Conservation (phyloP, 768 basidiomycete species). For the Psilocybe cyanescens region DNA sequence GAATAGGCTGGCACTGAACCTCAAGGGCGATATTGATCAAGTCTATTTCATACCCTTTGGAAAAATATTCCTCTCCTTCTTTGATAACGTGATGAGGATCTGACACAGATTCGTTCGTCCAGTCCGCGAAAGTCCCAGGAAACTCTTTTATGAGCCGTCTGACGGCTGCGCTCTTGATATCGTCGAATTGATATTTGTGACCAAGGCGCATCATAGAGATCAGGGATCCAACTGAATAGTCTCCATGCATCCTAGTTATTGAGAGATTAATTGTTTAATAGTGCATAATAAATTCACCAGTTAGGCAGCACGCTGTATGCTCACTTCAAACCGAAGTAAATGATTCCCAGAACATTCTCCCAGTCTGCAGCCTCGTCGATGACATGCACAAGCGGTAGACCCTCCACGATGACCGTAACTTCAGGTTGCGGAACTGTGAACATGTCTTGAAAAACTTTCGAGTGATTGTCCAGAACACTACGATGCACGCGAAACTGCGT, state of each 20-base stretch:
- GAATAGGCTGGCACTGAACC: not conserved
- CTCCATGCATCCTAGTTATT: not conserved
- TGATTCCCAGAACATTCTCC: not conserved
- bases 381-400: slow-evolving; percentile 10
- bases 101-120: not conserved
- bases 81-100: not conserved
- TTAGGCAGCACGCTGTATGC: not conserved
- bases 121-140: not conserved
- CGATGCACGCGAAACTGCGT: slow-evolving; percentile 16
- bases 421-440: slow-evolving; percentile 17
- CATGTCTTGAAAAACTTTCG: slow-evolving; percentile 23
- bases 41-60: not conserved
- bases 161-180: not conserved
- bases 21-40: slow-evolving; percentile 1
- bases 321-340: slow-evolving; percentile 3
- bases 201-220: slow-evolving; percentile 1
- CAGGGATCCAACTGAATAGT: not conserved
- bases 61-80: not conserved
- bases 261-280: not conserved
- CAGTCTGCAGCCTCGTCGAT: slow-evolving; percentile 4
- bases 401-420: slow-evolving; percentile 1
- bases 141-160: not conserved
- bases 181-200: not conserved
- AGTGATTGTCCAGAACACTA: slow-evolving; percentile 14
- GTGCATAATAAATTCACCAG: not conserved